Evolutionary conservation across 2,329 filamentous ascomycete species (phyloP), one percentile per base, ranked within the genome.

Genomic region (Phialophora tarda): DNA sequence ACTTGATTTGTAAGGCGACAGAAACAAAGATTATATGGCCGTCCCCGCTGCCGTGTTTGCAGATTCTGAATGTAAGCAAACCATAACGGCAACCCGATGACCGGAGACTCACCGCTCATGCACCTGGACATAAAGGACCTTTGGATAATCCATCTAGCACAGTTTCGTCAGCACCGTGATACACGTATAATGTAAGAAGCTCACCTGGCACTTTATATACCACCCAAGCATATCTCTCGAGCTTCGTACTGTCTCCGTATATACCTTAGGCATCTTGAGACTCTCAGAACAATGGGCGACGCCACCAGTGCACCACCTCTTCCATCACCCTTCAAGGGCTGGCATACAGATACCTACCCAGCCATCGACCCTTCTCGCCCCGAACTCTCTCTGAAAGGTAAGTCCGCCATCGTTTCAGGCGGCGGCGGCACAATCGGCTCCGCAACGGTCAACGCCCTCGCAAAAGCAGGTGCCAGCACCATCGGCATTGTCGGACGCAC

Each of bases 341-440:
- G 68, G 10, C 76, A 81, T 63, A 75, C 72, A 3, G 75, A 79
- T 62, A 63, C 74, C 7, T 82, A 82, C 63, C 75, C 77, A 23
- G 72, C 77, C 14, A 77, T 81, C 44, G 75, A 80, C 50, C 80
- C 78, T 12, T 70, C 72, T 6, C 67, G 67, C 21, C 71, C 75
- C 4, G 67, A 71, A 0, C 71, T 75, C 30, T 75, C 71, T 4
- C 75, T 78, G 51, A 72, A 69, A 2, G 76, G 75, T 26, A 77
- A 76, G 63, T 65, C 62, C 5, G 76, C 84, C 48, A 78, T 89
- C 63, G 82, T 88, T 60, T 85, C 82, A 0, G 86, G 86, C 7
- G 85, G 82, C 0, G 84, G 82, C 1, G 82, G 81, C 47, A 84
- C 85, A 2, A 81, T 87, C 47, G 86, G 87, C 7, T 77, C 77